Evolutionary conservation across 345 rosid genomes (phyloP), one percentile per base, ranked within the genome.

Genomic region (Mangifera indica): DNA sequence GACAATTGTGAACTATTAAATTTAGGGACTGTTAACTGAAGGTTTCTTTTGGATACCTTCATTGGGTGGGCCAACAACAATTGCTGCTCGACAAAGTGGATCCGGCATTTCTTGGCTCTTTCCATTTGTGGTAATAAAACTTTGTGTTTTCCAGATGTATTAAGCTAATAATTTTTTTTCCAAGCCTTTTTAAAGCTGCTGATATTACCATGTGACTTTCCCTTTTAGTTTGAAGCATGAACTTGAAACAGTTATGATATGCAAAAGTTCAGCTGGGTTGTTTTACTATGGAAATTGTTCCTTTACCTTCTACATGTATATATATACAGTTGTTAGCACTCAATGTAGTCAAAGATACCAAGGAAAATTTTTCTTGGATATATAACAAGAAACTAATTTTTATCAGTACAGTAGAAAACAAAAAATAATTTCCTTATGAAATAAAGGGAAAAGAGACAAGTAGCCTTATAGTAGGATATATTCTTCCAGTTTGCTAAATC

Each of bases 21-120:
- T 69, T 76, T 46, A 74, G 99, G 98, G 98, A 48, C 69, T 90
- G 62, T 80, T 92, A 64, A 95, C 96, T 42, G 98, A 95, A 84
- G 99, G 99, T 57, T 95, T 95, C 92, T 90, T 95, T 76, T 95
- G 99, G 98, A 95, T 95, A 67, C 99, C 99, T 2, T 90, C 99
- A 67, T 74, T 95, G 77, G 93, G 89, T 82, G 98, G 98, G 72
- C 99, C 99, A 62, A 95, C 99, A 64, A 79, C 84, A 60, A 92
- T 95, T 71, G 99, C 99, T 71, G 99, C 99, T 81, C 84, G 99
- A 67, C 96, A 90, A 82, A 95, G 93, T 81, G 99, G 99, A 69
- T 74, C 97, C 29, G 98, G 99, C 80, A 74, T 92, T 78, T 95
- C 99, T 64, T 95, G 98, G 99, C 96, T 92, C 65, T 45, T 95